These are phyloP conservation scores for Grigorovia humatica DNA, from an alignment of 805 yeast genomes.

Conservation along the genomic window DNA sequence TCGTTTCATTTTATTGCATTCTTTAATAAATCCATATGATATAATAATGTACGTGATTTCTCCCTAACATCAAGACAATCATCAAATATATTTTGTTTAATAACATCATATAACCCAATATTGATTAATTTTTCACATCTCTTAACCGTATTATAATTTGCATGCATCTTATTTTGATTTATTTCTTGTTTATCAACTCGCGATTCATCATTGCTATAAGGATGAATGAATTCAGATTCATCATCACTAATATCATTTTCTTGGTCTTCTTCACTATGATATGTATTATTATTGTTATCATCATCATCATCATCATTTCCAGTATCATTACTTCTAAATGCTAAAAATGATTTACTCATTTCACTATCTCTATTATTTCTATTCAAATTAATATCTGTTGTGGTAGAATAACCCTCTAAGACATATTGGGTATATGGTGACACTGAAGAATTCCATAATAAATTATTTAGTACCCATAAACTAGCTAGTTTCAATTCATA, in stretches of 20 bases:
- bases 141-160: slow-evolving; percentile 14
- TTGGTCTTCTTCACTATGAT: not conserved
- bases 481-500: slow-evolving; percentile 22
- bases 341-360: not conserved
- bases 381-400: not conserved
- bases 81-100: slow-evolving; percentile 20
- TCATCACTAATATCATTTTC: not conserved
- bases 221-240: not conserved
- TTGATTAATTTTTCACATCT: slow-evolving; percentile 23
- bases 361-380: not conserved
- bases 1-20: not conserved
- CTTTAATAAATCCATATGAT: slow-evolving; percentile 23
- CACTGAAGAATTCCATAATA: slow-evolving; percentile 25
- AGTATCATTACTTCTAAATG: not conserved
- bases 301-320: not conserved
- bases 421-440: slow-evolving; percentile 18
- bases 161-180: slow-evolving; percentile 7
- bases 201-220: slow-evolving; percentile 1
- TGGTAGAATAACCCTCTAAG: slow-evolving; percentile 8
- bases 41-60: slow-evolving; percentile 24
- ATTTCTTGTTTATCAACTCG: slow-evolving; percentile 3
- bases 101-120: slow-evolving; percentile 22
- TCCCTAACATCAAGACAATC: slow-evolving; percentile 23
- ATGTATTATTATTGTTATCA: not conserved
- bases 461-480: slow-evolving; percentile 25